A percentile compares a stretch with the other conserved stretches of the same genome.
phyloP scores from a whole-genome alignment of 306 rosid species.

The Prunus armeniaca region DNA sequence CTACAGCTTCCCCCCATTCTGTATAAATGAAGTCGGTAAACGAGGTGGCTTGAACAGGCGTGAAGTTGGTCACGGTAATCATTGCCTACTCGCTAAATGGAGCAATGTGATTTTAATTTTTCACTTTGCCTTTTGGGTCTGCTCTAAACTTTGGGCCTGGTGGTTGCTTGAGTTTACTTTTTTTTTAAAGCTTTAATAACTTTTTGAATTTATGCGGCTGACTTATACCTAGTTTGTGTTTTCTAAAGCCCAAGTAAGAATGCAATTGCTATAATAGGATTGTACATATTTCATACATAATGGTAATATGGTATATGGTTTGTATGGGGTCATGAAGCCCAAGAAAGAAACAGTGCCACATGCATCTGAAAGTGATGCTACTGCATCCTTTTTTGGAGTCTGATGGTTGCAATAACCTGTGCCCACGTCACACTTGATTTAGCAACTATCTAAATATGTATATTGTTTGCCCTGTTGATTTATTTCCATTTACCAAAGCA shows the following conservation, averaged over 20 bases:
- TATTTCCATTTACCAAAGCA: background rate
- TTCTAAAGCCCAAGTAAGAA: background rate
- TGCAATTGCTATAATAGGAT: background rate
- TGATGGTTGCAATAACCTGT: background rate
- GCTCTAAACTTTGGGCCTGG: background rate
- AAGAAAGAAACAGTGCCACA: background rate
- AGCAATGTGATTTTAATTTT: background rate
- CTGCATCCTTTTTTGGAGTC: background rate
- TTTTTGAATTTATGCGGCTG: background rate
- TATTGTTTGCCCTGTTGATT: background rate
- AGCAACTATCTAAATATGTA: background rate
- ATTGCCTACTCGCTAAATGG: background rate
- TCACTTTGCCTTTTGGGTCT: constrained; percentile 1
- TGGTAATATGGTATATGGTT: background rate
- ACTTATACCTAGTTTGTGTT: background rate
- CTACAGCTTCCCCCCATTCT: constrained; percentile 93
- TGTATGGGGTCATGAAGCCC: background rate
- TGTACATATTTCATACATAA: background rate
- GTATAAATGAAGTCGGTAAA: constrained; percentile 90
- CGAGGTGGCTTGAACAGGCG: constrained; percentile 90
- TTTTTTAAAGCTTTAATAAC: background rate
- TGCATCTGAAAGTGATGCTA: background rate
- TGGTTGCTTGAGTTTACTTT: background rate
- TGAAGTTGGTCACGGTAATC: constrained; percentile 98
- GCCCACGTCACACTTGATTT: background rate